Conservation (phyloP, 2,329 filamentous ascomycete species). For the Verticillium nonalfalfae region DNA sequence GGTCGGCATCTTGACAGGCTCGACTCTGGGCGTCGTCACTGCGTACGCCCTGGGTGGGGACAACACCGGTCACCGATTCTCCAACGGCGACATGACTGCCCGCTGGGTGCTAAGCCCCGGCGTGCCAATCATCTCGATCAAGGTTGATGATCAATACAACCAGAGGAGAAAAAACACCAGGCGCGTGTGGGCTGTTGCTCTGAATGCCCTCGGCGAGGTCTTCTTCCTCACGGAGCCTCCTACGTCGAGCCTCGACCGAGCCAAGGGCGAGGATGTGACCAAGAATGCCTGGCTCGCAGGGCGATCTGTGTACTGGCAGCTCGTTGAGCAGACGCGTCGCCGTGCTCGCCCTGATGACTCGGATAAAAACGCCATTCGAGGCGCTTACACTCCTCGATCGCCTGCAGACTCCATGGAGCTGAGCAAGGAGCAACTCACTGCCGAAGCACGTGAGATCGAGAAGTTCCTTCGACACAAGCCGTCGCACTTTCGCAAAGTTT, state of each 20-base stretch:
- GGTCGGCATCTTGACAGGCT: conserved; percentile 77
- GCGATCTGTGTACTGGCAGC: conserved; percentile 71
- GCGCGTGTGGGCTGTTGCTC: conserved; percentile 82
- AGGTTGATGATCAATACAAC: conserved; percentile 78
- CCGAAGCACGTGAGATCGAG: conserved; percentile 79
- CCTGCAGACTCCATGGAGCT: conserved; percentile 70
- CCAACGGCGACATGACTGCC: conserved; percentile 73
- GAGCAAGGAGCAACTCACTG: conserved; percentile 60
- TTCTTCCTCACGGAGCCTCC: conserved; percentile 61
- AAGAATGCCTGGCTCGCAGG: conserved; percentile 75
- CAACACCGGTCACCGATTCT: conserved; percentile 53
- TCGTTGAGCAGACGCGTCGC: conserved; percentile 73
- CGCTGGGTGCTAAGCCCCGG: conserved; percentile 89
- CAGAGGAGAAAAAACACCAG: conserved; percentile 60
- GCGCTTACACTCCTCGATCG: conserved; percentile 74
- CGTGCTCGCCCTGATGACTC: conserved; percentile 66
- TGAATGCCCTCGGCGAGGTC: conserved; percentile 90
- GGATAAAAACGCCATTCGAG: conserved; percentile 58
- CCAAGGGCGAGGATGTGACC: conserved; percentile 48
- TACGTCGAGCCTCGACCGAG: conserved; percentile 25
- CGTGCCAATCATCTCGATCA: conserved; percentile 80
- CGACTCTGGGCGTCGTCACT: conserved; percentile 75
- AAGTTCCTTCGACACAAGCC: conserved; percentile 67
- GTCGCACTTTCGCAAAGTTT: conserved; percentile 70
- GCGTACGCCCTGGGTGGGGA: conserved; percentile 69